These are phyloP conservation scores for Colletotrichum chlorophyti DNA, from an alignment of 2,329 filamentous ascomycete species.

Conservation along the genomic window DNA sequence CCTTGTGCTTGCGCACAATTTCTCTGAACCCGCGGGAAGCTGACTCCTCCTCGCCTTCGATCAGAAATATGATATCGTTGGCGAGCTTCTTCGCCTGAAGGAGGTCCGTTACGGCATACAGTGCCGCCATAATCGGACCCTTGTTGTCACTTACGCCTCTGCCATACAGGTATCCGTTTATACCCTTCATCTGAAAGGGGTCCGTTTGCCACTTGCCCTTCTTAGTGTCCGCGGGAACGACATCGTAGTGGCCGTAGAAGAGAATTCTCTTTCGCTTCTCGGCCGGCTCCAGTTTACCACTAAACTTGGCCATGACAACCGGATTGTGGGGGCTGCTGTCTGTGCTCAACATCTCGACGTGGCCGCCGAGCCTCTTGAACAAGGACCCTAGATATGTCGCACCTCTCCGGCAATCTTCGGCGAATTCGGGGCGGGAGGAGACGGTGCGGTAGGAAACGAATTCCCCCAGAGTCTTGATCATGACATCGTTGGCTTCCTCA, in stretches of 20 bases:
- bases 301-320: slow-evolving; percentile 90
- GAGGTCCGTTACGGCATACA: slow-evolving; percentile 92
- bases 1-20: slow-evolving; percentile 80
- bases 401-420: slow-evolving; percentile 90
- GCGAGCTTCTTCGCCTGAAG: slow-evolving; percentile 82
- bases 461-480: slow-evolving; percentile 77
- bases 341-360: slow-evolving; percentile 88
- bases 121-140: slow-evolving; percentile 89
- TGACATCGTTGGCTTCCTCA: slow-evolving; percentile 57
- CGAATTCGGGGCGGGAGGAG: slow-evolving; percentile 83
- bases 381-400: slow-evolving; percentile 89
- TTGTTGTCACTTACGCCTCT: slow-evolving; percentile 98
- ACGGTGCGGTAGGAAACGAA: slow-evolving; percentile 94
- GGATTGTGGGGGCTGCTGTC: slow-evolving; percentile 79
- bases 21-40: slow-evolving; percentile 91
- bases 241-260: slow-evolving; percentile 98
- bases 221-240: slow-evolving; percentile 87
- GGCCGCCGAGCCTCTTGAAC: slow-evolving; percentile 90
- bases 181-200: slow-evolving; percentile 87
- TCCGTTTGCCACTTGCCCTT: slow-evolving; percentile 85
- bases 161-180: slow-evolving; percentile 92
- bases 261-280: slow-evolving; percentile 82
- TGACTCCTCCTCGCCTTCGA: slow-evolving; percentile 96
- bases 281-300: slow-evolving; percentile 71
- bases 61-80: slow-evolving; percentile 90